Evolutionary conservation across 768 basidiomycete genomes (phyloP), one percentile per base, ranked within the genome.

Genomic region (Auricularia sp.): DNA sequence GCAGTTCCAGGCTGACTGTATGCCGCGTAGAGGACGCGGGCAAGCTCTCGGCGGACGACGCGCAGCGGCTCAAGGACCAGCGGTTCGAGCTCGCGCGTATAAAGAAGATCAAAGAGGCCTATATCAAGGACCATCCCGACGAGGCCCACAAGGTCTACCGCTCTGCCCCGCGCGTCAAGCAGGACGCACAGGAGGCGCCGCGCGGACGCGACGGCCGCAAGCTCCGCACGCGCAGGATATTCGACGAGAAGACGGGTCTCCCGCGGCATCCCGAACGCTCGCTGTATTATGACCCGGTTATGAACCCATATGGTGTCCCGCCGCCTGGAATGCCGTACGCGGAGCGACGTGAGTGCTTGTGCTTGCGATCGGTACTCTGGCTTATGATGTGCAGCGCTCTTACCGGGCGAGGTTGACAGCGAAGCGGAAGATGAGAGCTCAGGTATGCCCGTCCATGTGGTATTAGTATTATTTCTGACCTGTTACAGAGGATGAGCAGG

Each of bases 281-380:
- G 75, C 79, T 95, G 42, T 98, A 96, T 74, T 98, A 94, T 77
- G 90, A 98, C 70, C 83, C 90, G 35, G 83, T 94, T 51, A 87
- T 95, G 84, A 98, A 98, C 73, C 93, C 94, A 29, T 94, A 81
- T 72, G 95, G 94, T 35, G 90, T 94, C 18, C 86, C 95, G 21
- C 95, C 95, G 51, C 96, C 95, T 13, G 96, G 96, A 6, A 92
- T 97, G 94, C 93, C 92, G n/a, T 98, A 97, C 75, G 77, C 84
- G 65, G 92, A 98, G 73, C 77, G 88, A 77, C 83, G 94, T 95
- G 70, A 76, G 89, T 79, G 3, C 42, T 13, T 10, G 36, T 33
- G 13, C n/a, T n/a, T 39, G 11, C 29, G 62, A 65, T 47, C 54
- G 56, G 8, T 54, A 58, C 54, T 29, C 18, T 29, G 29, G 35